Percentiles rank a stretch among this genome's conserved stretches.
These are phyloP conservation scores for Nicotiana undulata DNA, from an alignment of 257 asterid species.

Conservation along the genomic window DNA sequence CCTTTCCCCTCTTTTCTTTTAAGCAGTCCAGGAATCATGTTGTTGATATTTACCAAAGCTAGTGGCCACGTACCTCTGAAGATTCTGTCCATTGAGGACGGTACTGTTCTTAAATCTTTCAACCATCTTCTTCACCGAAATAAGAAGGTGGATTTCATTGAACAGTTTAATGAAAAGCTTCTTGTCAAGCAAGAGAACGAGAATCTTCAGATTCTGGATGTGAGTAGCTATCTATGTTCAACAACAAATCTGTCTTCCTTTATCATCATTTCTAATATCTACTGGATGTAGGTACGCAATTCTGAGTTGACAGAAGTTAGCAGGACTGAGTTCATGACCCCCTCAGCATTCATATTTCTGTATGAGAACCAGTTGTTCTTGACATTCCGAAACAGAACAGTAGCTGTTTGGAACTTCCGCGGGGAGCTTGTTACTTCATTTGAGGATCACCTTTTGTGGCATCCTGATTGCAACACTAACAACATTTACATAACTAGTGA, in stretches of 20 bases:
- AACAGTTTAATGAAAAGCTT: conserved; percentile 96
- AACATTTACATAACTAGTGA: conserved; percentile 97
- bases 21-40: conserved; percentile 93
- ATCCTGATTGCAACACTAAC: conserved; percentile 98
- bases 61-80: conserved; percentile 77
- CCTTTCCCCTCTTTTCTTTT: conserved; percentile 4
- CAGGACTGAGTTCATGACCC: conserved; percentile 96
- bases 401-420: conserved; percentile 98
- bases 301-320: conserved; percentile 87
- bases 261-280: conserved; percentile 16
- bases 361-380: conserved; percentile 93
- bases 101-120: conserved; percentile 87
- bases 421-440: conserved; percentile 98
- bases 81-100: conserved; percentile 94
- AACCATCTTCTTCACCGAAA: conserved; percentile 84
- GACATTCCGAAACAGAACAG: conserved; percentile 92
- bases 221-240: conserved; percentile 23
- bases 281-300: conserved; percentile 69
- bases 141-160: conserved; percentile 96
- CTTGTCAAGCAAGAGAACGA: conserved; percentile 98
- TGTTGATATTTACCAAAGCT: conserved; percentile 64
- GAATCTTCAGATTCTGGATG: conserved; percentile 96
- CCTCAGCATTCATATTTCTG: conserved; percentile 94
- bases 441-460: conserved; percentile 97
- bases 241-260: not conserved